Percentiles rank a stretch among this genome's conserved stretches.
Conservation (phyloP, 441 rosid genomes). For the Croton setiger region DNA sequence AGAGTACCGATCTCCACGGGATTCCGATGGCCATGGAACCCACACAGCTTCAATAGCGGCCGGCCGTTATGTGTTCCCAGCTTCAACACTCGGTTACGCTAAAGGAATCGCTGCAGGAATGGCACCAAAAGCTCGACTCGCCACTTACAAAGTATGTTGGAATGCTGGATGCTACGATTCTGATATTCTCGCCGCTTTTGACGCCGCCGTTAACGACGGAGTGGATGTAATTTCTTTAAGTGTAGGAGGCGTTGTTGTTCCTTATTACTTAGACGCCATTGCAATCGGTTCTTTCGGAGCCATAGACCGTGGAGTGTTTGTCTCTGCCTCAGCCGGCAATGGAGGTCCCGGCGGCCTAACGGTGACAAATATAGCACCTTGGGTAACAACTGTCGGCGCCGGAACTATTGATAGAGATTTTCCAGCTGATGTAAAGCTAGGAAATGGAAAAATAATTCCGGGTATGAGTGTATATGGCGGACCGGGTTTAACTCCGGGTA, state of each 20-base stretch:
- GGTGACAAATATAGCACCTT: constrained; percentile 66
- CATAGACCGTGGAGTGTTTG: constrained; percentile 60
- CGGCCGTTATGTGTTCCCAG: constrained; percentile 55
- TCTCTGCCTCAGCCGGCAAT: constrained; percentile 77
- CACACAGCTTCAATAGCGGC: constrained; percentile 85
- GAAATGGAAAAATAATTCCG: constrained; percentile 46
- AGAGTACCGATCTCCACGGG: constrained; percentile 75
- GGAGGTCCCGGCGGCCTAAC: constrained; percentile 68
- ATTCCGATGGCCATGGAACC: constrained; percentile 90
- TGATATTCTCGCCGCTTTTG: constrained; percentile 88
- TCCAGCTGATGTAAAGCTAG: constrained; percentile 64
- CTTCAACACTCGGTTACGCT: constrained; percentile 70
- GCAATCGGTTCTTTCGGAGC: constrained; percentile 88
- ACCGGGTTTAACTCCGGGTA: constrained; percentile 54
- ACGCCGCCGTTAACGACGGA: constrained; percentile 75
- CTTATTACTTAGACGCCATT: constrained; percentile 75
- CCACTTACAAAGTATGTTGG: constrained; percentile 78
- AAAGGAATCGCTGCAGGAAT: constrained; percentile 70
- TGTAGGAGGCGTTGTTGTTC: constrained; percentile 89
- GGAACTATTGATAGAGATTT: constrained; percentile 65
- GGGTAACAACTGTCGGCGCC: constrained; percentile 66
- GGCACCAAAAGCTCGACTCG: constrained; percentile 73
- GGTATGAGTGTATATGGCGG: constrained; percentile 81
- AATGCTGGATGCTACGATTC: constrained; percentile 65
- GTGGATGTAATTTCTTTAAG: constrained; percentile 80